Evolutionary conservation across 2,329 filamentous ascomycete species (phyloP), one percentile per base, ranked within the genome.

Genomic region (Herpotrichia juniperi): DNA sequence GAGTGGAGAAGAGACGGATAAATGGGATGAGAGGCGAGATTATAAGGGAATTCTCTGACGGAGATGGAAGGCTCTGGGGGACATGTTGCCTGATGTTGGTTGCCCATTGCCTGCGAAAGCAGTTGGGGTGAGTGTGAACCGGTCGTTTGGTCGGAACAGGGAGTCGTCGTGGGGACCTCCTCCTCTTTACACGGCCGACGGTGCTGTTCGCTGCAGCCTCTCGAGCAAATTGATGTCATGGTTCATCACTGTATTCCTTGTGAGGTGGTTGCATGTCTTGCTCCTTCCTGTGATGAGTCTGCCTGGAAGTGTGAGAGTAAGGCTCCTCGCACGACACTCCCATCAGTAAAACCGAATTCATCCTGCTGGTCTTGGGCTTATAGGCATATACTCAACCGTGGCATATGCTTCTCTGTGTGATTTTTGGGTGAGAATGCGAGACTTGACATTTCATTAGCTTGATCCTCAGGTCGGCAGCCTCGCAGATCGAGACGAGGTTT

Each of bases 1-100:
- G 37, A 53, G 50, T 57, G 51, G 50, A 58, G 52, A 56, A 57
- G 57, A 59, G 39, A 57, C 45, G 46, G 51, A 39, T 46, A 34
- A 22, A 42, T 10, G 14, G 14, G 34, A 9, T 17, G 14, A 8
- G n/a, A 9, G 17, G 17, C 6, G 42, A 32, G 42, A 9, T 44
- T 28, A 35, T 46, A 46, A 30, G 19, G 8, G 35, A 8, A 8
- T 14, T 21, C 17, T 16, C 21, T 14, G 37, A 25, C 21, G 37
- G 25, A 6, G 19, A 11, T 6, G 34, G 16, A 17, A 37, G 34
- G 34, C 16, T 19, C 34, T 37, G 3, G 16, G n/a, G n/a, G 34
- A 37, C n/a, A 17, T 5, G 16, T 19, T 19, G 34, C 16, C 16
- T 37, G 16, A 17, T 37, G 34, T 37, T 37, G 4, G 34, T 37